Percentiles rank a stretch among this genome's conserved stretches.
phyloP scores from a whole-genome alignment of 805 yeast species.

The Cyberlindnera subsufficiens region DNA sequence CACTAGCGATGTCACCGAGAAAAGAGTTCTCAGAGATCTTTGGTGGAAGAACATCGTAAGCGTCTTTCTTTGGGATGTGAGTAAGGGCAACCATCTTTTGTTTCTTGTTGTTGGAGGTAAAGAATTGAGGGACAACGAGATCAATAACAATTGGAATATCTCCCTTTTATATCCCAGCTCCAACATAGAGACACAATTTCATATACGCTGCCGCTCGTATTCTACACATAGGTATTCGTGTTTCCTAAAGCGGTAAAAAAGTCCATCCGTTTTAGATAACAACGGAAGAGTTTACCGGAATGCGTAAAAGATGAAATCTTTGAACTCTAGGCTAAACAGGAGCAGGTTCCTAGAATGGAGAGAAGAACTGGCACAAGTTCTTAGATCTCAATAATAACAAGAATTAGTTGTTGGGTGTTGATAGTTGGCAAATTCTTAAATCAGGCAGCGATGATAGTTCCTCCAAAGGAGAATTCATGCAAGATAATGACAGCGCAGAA shows the following conservation, averaged over 20 bases:
- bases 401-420: too few relatives aligned
- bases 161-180: background rate
- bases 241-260: slow-evolving; percentile 1
- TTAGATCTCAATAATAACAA: too few relatives aligned
- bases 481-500: too few relatives aligned
- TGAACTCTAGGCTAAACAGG: too few relatives aligned
- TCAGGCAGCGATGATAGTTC: too few relatives aligned
- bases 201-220: too few relatives aligned
- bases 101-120: slow-evolving; percentile 11
- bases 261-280: background rate
- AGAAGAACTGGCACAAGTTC: too few relatives aligned
- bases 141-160: background rate
- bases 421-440: too few relatives aligned
- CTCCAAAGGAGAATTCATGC: too few relatives aligned
- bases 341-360: too few relatives aligned
- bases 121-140: background rate
- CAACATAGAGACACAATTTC: background rate
- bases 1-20: slow-evolving; percentile 57
- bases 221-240: background rate
- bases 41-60: slow-evolving; percentile 52
- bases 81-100: slow-evolving; percentile 42
- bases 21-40: slow-evolving; percentile 59
- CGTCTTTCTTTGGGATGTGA: slow-evolving; percentile 48
- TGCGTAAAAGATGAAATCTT: too few relatives aligned
- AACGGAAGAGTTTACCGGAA: too few relatives aligned